phyloP scores from a whole-genome alignment of 768 basidiomycete species.

The Gymnopilus dilepis region DNA sequence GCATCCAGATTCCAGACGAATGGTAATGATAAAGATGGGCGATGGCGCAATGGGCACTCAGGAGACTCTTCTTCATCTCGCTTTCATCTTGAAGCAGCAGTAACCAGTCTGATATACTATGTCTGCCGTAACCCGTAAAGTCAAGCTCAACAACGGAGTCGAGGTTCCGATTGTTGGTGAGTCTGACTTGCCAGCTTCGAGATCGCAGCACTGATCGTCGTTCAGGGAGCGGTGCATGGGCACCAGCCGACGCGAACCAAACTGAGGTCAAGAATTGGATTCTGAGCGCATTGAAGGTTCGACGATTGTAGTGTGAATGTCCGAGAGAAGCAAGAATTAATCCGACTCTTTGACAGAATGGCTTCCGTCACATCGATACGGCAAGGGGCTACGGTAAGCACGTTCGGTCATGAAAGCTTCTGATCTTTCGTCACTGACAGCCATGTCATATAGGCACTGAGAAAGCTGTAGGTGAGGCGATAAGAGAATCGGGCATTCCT shows the following conservation, averaged over 20 bases:
- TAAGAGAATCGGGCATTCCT: conserved; percentile 54
- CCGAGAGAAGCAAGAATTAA: background rate
- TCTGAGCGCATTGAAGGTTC: conserved; percentile 43
- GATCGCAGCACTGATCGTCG: background rate
- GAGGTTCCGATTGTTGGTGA: conserved; percentile 41
- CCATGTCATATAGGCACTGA: conserved; percentile 40
- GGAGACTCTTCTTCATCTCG: background rate
- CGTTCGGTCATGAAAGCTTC: background rate
- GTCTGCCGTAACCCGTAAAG: conserved; percentile 8
- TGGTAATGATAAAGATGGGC: background rate
- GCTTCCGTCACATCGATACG: conserved; percentile 49
- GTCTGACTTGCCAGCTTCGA: background rate
- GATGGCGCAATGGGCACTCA: conserved; percentile 6
- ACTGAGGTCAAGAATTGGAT: conserved; percentile 44
- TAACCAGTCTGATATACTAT: background rate
- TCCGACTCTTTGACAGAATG: conserved; percentile 32
- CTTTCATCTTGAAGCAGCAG: background rate
- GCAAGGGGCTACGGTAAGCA: conserved; percentile 37
- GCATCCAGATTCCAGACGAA: background rate
- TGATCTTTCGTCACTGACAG: too few relatives aligned
- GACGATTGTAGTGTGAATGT: background rate
- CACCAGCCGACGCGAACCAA: conserved; percentile 37
- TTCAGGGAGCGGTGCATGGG: conserved; percentile 47
- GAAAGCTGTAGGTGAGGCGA: conserved; percentile 45
- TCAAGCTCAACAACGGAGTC: conserved; percentile 39